Evolutionary conservation across 768 basidiomycete genomes (phyloP).

Genomic region (Lentinula lateritia): DNA sequence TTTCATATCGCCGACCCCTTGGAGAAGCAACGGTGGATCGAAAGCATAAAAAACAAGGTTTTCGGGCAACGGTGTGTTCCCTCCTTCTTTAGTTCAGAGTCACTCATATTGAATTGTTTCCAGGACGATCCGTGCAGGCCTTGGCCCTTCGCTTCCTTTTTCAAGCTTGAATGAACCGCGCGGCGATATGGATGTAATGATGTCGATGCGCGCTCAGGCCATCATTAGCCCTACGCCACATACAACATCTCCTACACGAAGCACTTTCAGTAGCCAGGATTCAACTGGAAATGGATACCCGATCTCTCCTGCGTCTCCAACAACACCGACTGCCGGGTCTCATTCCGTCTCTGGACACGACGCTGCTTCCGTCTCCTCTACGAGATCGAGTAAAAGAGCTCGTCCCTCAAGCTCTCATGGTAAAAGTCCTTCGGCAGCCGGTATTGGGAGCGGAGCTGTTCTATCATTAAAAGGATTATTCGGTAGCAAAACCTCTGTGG

Average conservation of each 20-base stretch:
- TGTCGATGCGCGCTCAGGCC: slow-evolving; percentile 73
- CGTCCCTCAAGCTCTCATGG: slow-evolving; percentile 13
- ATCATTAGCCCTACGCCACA: slow-evolving; percentile 26
- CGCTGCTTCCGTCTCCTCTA: slow-evolving; percentile 30
- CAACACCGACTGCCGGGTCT: slow-evolving; percentile 27
- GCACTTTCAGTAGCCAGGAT: slow-evolving; percentile 14
- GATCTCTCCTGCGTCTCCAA: slow-evolving; percentile 36
- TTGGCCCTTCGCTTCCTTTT: slow-evolving; percentile 30
- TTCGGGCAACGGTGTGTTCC: slow-evolving; percentile 57
- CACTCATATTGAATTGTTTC: slow-evolving; percentile 4
- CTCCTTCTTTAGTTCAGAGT: background rate
- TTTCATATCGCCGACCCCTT: slow-evolving; percentile 56
- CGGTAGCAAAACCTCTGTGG: slow-evolving; percentile 18
- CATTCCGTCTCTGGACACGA: slow-evolving; percentile 22
- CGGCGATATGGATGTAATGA: slow-evolving; percentile 81
- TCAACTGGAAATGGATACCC: slow-evolving; percentile 19
- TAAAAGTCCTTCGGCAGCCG: slow-evolving; percentile 10
- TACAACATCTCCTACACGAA: slow-evolving; percentile 14
- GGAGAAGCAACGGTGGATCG: slow-evolving; percentile 75
- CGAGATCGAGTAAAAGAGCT: slow-evolving; percentile 21
- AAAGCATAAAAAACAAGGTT: slow-evolving; percentile 65
- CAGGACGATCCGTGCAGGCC: slow-evolving; percentile 66
- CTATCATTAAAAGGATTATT: slow-evolving; percentile 60
- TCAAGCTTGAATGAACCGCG: slow-evolving; percentile 51
- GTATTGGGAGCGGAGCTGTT: slow-evolving; percentile 28